These are phyloP conservation scores for Neopestalotiopsis rosae DNA, from an alignment of 2,329 filamentous ascomycete species.

Conservation along the genomic window DNA sequence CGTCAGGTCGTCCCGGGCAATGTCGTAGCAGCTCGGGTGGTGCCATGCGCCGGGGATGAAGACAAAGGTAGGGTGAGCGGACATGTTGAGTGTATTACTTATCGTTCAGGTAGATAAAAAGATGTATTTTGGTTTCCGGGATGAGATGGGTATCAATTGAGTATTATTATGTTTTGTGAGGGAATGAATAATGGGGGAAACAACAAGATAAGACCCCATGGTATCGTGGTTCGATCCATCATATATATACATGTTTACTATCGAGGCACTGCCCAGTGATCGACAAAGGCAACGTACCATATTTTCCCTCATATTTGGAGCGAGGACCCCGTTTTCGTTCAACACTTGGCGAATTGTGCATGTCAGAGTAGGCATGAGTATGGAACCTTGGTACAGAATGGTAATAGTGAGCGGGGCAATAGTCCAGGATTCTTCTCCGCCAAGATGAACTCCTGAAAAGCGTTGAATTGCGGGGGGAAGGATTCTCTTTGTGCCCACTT, in stretches of 20 bases:
- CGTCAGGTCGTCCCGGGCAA: slow-evolving; percentile 32
- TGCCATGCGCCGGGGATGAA: slow-evolving; percentile 44
- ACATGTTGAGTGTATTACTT: not conserved
- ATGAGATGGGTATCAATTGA: too few relatives aligned
- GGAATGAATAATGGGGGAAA: too few relatives aligned
- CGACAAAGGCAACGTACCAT: not conserved
- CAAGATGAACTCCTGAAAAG: not conserved
- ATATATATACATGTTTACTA: not conserved
- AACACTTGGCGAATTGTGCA: not conserved
- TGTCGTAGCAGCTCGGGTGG: slow-evolving; percentile 31
- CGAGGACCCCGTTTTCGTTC: not conserved
- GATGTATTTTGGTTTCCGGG: not conserved
- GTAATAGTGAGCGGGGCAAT: not conserved
- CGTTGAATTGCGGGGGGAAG: not conserved
- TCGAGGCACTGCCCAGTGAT: not conserved
- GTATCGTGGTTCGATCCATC: too few relatives aligned
- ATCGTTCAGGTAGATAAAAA: not conserved
- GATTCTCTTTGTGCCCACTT: not conserved
- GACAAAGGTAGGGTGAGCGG: slow-evolving; percentile 32
- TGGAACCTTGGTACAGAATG: not conserved
- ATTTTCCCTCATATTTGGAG: too few relatives aligned
- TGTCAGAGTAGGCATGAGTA: not conserved
- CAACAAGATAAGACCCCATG: too few relatives aligned
- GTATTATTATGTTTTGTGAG: too few relatives aligned
- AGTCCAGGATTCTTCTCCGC: not conserved